Evolutionary conservation across 2,329 filamentous ascomycete genomes (phyloP).

Genomic region (Penicillium griseofulvum): DNA sequence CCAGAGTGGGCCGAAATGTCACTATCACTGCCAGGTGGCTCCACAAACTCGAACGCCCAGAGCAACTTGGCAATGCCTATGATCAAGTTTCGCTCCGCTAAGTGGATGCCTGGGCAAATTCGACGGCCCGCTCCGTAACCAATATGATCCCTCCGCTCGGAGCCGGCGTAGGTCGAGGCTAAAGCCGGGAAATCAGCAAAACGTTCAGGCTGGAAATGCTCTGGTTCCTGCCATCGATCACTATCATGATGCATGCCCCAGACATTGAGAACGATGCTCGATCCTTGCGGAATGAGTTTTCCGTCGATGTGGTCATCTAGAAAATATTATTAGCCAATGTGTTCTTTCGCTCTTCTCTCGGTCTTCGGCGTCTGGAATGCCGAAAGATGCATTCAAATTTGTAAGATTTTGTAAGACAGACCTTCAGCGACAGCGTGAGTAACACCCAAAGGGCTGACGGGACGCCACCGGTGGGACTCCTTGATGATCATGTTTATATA

Average conservation of each 20-base stretch:
- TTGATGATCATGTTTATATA: background rate
- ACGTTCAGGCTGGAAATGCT: background rate
- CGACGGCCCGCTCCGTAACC: background rate
- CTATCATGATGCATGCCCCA: background rate
- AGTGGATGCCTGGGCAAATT: background rate
- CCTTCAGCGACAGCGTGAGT: background rate
- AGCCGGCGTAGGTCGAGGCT: background rate
- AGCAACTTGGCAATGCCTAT: background rate
- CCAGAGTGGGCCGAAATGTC: background rate
- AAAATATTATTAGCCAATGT: background rate
- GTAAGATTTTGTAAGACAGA: background rate
- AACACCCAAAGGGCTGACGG: background rate
- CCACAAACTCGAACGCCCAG: background rate
- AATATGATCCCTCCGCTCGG: background rate
- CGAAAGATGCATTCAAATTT: too few species aligned
- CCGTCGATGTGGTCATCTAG: background rate
- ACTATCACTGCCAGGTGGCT: background rate
- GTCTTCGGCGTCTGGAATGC: too few species aligned
- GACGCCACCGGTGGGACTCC: background rate
- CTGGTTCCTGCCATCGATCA: background rate
- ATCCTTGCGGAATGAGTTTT: background rate
- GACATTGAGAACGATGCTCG: background rate
- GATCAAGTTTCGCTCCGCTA: background rate
- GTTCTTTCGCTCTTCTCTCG: background rate
- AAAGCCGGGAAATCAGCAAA: background rate